phyloP scores from a whole-genome alignment of 106 monocot species.

The Posidonia australis region DNA sequence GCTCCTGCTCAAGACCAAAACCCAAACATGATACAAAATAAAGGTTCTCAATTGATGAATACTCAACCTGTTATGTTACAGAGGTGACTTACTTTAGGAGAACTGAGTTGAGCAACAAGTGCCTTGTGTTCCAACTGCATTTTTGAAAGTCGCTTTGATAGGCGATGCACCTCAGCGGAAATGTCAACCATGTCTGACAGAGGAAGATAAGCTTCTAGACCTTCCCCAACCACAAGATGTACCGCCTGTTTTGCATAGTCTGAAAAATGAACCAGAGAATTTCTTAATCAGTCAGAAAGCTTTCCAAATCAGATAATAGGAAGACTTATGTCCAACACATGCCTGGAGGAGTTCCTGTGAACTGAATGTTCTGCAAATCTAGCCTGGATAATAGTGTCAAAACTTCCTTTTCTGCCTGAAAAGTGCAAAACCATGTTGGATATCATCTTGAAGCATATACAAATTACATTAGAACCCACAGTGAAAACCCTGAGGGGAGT shows the following conservation, averaged over 20 bases:
- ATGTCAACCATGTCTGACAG: slow-evolving; percentile 93
- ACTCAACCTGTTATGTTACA: neutral
- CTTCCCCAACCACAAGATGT: slow-evolving; percentile 82
- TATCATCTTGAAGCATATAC: neutral
- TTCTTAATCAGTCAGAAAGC: neutral
- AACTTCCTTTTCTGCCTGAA: slow-evolving; percentile 78
- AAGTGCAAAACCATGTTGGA: neutral
- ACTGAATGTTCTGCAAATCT: slow-evolving; percentile 67
- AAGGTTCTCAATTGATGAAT: too few relatives aligned
- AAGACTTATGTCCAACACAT: neutral
- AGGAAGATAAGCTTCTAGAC: slow-evolving; percentile 88
- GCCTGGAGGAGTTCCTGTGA: slow-evolving; percentile 76
- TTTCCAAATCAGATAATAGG: neutral
- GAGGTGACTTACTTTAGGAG: slow-evolving; percentile 42
- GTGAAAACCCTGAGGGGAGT: too few relatives aligned
- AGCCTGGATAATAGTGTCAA: slow-evolving; percentile 63
- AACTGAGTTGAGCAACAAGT: slow-evolving; percentile 68
- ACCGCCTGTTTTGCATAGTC: slow-evolving; percentile 77
- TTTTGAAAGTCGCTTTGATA: slow-evolving; percentile 77
- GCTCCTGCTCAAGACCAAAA: too few relatives aligned
- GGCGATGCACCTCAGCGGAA: slow-evolving; percentile 65
- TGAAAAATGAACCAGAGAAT: slow-evolving; percentile 15
- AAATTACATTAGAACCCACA: too few relatives aligned
- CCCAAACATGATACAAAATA: neutral
- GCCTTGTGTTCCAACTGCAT: slow-evolving; percentile 89